Evolutionary conservation across 2,329 filamentous ascomycete genomes (phyloP).

Genomic region (Cladosporium velox): DNA sequence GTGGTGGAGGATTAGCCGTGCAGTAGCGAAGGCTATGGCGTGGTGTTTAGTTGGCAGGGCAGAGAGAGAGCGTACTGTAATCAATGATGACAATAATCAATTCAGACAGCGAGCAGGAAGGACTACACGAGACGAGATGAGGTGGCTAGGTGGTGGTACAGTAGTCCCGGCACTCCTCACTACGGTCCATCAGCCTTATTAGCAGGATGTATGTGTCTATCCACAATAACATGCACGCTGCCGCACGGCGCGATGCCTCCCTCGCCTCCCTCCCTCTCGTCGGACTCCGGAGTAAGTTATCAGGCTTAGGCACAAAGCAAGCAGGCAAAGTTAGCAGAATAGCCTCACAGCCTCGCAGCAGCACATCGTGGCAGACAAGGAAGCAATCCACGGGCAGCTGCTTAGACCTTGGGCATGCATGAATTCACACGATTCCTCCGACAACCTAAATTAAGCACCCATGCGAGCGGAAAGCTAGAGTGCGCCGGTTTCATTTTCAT

Average conservation of each 20-base stretch:
- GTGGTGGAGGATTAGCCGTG: constrained; percentile 18
- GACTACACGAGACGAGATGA: not conserved
- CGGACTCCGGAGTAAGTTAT: constrained; percentile 1
- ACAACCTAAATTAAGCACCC: constrained; percentile 21
- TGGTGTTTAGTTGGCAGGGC: not conserved
- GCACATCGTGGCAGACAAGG: not conserved
- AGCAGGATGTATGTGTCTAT: not conserved
- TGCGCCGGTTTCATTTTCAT: constrained; percentile 5
- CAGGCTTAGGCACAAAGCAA: not conserved
- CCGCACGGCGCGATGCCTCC: not conserved
- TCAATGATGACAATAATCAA: not conserved
- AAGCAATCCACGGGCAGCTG: not conserved
- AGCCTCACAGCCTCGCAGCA: not conserved
- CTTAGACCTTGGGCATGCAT: not conserved
- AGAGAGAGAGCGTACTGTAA: not conserved
- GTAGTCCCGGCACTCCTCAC: not conserved
- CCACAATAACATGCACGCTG: not conserved
- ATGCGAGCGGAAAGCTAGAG: constrained; percentile 8
- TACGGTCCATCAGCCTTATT: not conserved
- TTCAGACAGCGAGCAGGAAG: not conserved
- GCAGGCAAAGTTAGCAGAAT: not conserved
- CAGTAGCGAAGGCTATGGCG: constrained; percentile 6
- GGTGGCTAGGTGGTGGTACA: not conserved
- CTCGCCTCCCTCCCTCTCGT: not conserved
- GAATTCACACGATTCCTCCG: constrained; percentile 15